Evolutionary conservation across 2,329 filamentous ascomycete species (phyloP), one percentile per base, ranked within the genome.

Genomic region (Penicillium sp.): DNA sequence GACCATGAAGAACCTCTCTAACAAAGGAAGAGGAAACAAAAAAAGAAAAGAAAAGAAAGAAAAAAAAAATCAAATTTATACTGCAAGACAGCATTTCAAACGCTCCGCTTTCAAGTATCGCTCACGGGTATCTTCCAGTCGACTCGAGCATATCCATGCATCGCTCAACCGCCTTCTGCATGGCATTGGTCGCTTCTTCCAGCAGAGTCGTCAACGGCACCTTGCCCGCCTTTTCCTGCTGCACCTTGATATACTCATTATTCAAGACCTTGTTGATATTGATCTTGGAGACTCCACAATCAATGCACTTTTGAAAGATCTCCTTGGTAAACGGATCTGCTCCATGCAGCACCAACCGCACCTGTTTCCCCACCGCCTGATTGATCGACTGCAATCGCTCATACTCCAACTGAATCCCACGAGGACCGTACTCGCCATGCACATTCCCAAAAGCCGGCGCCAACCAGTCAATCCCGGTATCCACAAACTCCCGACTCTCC

Each of bases 391-490:
- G 61, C 48, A 81, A 61, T 49, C 76, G 67, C 18, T 76, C 78
- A 62, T 80, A 84, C 59, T 86, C 83, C 13, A 85, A 66, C 62
- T 76, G 73, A 25, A 83, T 80, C 0, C 84, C 85, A 12, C 79
- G 69, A 0, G 80, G 76, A 0, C 84, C 84, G 66, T 89, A 88
- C 57, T 83, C 80, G 5, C 85, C 85, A 67, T 89, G 85, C 39
- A 89, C 82, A 59, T 88, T 89, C 3, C 85, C 85, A 68, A 89
- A 87, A 0, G 84, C 84, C 0, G 85, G 86, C 3, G 86, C 86
- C 11, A 90, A 71, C 71, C 84, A 84, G 59, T 89, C 82, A 60
- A 89, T 85, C 0, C 84, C 85, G 9, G 84, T 85, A 2, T 73
- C 76, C 4, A 87, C 77, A 58, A 90, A 89, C 58, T 86, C 81